phyloP scores from a whole-genome alignment of 2,329 filamentous ascomycete genomes.

The Rutstroemia sp. region DNA sequence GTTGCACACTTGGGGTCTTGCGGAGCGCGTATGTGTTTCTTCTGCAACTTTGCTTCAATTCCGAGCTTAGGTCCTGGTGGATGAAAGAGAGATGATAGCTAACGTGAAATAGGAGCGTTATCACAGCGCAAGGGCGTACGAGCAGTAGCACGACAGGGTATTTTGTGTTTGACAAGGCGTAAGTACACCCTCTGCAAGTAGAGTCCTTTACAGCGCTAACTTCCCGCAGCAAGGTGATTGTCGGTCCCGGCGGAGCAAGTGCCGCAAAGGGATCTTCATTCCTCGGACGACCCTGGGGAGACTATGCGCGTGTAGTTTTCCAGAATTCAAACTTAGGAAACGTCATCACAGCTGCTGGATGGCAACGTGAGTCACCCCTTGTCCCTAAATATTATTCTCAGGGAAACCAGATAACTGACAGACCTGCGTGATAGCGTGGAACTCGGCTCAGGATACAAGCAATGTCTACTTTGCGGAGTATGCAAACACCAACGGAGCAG shows the following conservation, averaged over 20 bases:
- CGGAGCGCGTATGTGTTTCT: too few relatives aligned
- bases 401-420: too few relatives aligned
- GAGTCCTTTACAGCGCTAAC: too few relatives aligned
- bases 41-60: too few relatives aligned
- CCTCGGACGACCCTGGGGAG: slow-evolving; percentile 45
- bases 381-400: too few relatives aligned
- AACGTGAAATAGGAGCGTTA: slow-evolving; percentile 11
- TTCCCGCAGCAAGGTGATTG: slow-evolving; percentile 22
- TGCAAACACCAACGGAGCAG: too few relatives aligned
- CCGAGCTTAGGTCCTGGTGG: too few relatives aligned
- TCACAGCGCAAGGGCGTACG: slow-evolving; percentile 28
- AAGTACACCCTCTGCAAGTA: slow-evolving; percentile 26
- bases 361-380: slow-evolving; percentile 25
- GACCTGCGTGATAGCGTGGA: too few relatives aligned
- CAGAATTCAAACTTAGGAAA: slow-evolving; percentile 40
- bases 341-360: slow-evolving; percentile 44
- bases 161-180: slow-evolving; percentile 45
- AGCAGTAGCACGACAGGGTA: slow-evolving; percentile 41
- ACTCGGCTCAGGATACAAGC: too few relatives aligned
- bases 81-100: too few relatives aligned
- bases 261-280: slow-evolving; percentile 33
- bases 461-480: too few relatives aligned
- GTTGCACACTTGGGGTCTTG: too few relatives aligned
- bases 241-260: slow-evolving; percentile 31
- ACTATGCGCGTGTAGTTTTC: slow-evolving; percentile 42